phyloP scores from a whole-genome alignment of 371 early-diverging fungal species.

The Circinella umbellata region DNA sequence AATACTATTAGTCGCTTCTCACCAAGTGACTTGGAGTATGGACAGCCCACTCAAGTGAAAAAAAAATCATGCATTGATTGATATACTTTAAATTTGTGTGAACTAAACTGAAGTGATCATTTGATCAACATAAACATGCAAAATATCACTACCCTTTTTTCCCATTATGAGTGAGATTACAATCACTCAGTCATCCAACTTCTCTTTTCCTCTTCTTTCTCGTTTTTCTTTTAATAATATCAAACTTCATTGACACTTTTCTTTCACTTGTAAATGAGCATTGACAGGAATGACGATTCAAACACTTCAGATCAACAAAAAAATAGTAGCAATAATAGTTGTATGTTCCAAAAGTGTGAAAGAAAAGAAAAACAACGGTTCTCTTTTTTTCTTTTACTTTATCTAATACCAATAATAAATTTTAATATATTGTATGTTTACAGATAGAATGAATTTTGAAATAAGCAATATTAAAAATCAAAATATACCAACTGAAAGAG shows the following conservation, averaged over 20 bases:
- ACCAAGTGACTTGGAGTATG: no score
- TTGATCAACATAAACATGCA: background rate
- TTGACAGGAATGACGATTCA: background rate
- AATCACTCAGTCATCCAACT: background rate
- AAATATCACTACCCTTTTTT: background rate
- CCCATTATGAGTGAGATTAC: background rate
- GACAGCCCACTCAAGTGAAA: no score
- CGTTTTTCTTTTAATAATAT: background rate
- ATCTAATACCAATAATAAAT: background rate
- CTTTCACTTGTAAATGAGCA: background rate
- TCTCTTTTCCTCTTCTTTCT: background rate
- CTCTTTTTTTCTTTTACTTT: no score
- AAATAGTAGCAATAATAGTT: no score
- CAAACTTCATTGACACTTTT: background rate
- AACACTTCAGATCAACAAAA: background rate
- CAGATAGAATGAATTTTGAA: background rate
- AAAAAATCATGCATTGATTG: no score
- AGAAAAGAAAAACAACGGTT: no score
- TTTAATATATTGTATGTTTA: background rate
- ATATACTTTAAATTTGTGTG: background rate
- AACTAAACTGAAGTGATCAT: background rate
- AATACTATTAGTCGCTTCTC: no score
- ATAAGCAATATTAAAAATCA: background rate
- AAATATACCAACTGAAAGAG: background rate
- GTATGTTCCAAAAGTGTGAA: no score